Evolutionary conservation across 805 yeast genomes (phyloP).

Genomic region (Saccharomycopsis malanga): DNA sequence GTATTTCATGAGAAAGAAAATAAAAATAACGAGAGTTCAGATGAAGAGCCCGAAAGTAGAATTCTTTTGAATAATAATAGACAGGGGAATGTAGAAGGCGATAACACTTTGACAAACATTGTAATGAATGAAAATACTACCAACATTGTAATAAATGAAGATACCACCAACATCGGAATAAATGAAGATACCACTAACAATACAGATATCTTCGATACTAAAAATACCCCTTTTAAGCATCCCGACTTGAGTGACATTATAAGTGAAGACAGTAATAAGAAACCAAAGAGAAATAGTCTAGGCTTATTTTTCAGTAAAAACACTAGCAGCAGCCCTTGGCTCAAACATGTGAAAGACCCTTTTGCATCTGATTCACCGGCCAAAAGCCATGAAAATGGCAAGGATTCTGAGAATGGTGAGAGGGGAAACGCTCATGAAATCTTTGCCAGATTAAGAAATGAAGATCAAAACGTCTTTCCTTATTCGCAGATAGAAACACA

Average conservation of each 20-base stretch:
- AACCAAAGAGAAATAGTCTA: too few relatives aligned
- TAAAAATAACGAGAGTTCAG: too few relatives aligned
- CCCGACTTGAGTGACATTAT: slow-evolving; percentile 11
- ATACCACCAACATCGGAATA: too few relatives aligned
- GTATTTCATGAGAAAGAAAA: neutral
- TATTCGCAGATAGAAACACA: neutral
- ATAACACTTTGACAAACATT: too few relatives aligned
- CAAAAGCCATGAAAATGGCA: slow-evolving; percentile 13
- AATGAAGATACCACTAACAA: too few relatives aligned
- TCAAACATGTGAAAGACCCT: slow-evolving; percentile 32
- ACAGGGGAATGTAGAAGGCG: slow-evolving; percentile 22
- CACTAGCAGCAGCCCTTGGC: slow-evolving; percentile 22
- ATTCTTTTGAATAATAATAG: slow-evolving; percentile 16
- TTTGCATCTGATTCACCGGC: slow-evolving; percentile 27
- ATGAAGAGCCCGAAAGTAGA: too few relatives aligned
- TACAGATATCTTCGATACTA: too few relatives aligned
- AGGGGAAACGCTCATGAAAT: slow-evolving; percentile 12
- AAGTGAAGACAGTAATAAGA: neutral
- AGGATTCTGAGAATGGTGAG: slow-evolving; percentile 20
- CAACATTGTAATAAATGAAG: too few relatives aligned
- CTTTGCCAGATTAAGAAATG: slow-evolving; percentile 10
- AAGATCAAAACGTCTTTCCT: neutral
- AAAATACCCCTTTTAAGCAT: slow-evolving; percentile 25
- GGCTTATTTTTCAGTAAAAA: slow-evolving; percentile 3
- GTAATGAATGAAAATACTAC: too few relatives aligned